Conservation (phyloP, 306 rosid genomes). For the Abrus pulchellus region DNA sequence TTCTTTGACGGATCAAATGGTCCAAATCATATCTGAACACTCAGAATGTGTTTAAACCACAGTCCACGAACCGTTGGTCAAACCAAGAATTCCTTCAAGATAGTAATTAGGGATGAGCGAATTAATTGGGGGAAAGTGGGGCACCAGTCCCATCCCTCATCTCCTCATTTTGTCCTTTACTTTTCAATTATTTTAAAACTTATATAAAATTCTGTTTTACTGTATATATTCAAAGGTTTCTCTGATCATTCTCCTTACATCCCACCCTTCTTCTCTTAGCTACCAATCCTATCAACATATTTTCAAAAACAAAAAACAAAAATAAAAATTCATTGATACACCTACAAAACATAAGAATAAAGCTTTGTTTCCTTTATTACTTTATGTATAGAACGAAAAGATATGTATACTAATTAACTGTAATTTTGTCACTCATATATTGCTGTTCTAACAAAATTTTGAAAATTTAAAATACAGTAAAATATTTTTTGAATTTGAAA, state of each 20-base stretch:
- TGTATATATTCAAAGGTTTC: not conserved
- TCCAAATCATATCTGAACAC: not conserved
- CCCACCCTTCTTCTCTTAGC: not conserved
- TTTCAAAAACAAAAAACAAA: no score
- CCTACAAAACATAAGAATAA: no score
- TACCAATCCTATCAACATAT: not conserved
- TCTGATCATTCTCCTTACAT: not conserved
- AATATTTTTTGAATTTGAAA: not conserved
- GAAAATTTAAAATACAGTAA: no score
- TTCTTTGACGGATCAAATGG: not conserved
- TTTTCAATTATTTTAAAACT: not conserved
- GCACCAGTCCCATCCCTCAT: not conserved
- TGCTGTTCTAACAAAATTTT: no score
- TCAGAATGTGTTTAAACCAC: not conserved
- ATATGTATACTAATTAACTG: no score
- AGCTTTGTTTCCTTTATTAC: not conserved
- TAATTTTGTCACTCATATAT: no score
- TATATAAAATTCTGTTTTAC: not conserved
- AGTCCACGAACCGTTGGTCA: conserved; percentile 20
- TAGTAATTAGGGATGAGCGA: not conserved
- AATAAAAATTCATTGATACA: no score
- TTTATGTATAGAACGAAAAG: no score
- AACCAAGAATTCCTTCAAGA: conserved; percentile 1
- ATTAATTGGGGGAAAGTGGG: not conserved
- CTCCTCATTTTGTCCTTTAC: not conserved